phyloP scores from a whole-genome alignment of 1,284 basidiomycete genomes.

The Sporisorium sorghi region DNA sequence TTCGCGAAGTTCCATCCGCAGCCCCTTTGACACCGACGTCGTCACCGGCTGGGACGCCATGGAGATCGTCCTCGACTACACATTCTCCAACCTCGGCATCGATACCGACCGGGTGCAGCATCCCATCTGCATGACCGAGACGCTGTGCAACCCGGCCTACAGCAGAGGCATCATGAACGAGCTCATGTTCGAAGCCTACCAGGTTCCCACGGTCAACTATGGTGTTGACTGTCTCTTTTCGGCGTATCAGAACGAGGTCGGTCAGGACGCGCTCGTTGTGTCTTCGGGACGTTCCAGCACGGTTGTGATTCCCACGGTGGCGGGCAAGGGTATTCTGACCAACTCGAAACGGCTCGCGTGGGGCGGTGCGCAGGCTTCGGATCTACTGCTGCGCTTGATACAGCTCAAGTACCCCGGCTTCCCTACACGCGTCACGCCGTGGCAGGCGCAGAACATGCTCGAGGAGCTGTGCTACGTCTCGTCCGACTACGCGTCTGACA shows the following conservation, averaged over 20 bases:
- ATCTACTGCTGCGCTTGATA: constrained; percentile 89
- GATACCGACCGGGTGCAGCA: constrained; percentile 83
- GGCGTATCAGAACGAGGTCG: constrained; percentile 74
- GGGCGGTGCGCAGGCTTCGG: constrained; percentile 89
- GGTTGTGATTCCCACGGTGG: constrained; percentile 60
- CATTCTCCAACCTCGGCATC: constrained; percentile 87
- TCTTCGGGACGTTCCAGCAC: constrained; percentile 61
- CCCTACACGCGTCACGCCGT: constrained; percentile 73
- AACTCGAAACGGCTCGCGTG: constrained; percentile 79
- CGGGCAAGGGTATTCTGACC: constrained; percentile 58
- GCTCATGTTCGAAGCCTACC: constrained; percentile 94
- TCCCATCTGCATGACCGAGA: constrained; percentile 93
- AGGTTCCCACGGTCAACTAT: constrained; percentile 85
- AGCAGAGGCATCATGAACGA: constrained; percentile 91
- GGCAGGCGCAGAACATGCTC: constrained; percentile 82
- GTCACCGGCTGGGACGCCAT: constrained; percentile 66
- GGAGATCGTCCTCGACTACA: constrained; percentile 92
- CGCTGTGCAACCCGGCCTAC: constrained; percentile 88
- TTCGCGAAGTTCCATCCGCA: constrained; percentile 54
- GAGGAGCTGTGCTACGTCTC: constrained; percentile 88
- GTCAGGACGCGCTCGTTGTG: constrained; percentile 60
- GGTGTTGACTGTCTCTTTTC: constrained; percentile 93
- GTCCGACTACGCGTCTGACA: constrained; percentile 79
- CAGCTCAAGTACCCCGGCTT: constrained; percentile 97
- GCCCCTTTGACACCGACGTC: constrained; percentile 65